These are phyloP conservation scores for Trichoderma harzianum DNA, from an alignment of 2,329 filamentous ascomycete species.

Conservation along the genomic window DNA sequence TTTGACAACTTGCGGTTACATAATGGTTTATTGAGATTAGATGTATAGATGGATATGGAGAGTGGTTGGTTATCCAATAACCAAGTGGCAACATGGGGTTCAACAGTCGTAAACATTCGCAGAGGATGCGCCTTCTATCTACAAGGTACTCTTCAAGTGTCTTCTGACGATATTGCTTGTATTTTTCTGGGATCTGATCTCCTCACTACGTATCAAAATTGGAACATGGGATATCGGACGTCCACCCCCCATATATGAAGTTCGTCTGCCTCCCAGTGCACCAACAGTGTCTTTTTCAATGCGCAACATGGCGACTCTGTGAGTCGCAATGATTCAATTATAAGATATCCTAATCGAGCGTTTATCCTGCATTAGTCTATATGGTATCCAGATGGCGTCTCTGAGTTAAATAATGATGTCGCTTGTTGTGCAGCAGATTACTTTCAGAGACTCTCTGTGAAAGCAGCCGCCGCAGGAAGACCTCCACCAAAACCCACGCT, in stretches of 20 bases:
- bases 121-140: neutral
- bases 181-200: neutral
- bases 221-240: too few relatives aligned
- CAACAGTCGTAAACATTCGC: neutral
- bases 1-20: neutral
- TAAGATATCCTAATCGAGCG: neutral
- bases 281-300: neutral
- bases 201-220: neutral
- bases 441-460: too few relatives aligned
- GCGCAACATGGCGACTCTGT: neutral
- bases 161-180: neutral
- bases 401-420: neutral
- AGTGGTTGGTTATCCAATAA: too few relatives aligned
- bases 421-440: too few relatives aligned
- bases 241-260: too few relatives aligned
- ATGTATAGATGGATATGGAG: neutral
- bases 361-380: neutral
- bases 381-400: neutral
- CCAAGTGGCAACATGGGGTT: neutral
- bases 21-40: neutral
- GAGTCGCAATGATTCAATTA: neutral
- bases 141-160: neutral
- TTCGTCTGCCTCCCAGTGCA: neutral
- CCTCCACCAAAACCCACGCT: too few relatives aligned
- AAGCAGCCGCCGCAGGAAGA: too few relatives aligned